Base-by-base conservation (phyloP, 768 basidiomycete genomes). In the Leccinum variicolor region DNA sequence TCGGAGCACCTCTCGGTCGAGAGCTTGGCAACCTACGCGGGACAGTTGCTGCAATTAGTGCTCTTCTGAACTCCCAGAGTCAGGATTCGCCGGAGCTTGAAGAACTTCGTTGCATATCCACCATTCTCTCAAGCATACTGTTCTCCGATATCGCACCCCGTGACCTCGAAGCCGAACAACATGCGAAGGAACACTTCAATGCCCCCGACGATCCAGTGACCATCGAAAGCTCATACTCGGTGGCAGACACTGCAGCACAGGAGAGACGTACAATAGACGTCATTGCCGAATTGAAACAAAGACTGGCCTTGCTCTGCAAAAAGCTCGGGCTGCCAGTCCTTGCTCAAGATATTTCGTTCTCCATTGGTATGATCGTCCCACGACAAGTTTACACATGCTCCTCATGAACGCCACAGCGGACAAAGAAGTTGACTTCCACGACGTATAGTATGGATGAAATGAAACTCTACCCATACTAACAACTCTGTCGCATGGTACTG, bases 1-100 rank as follows among this genome's bases (percentile, higher is more conserved):
- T 84, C 10, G 92, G 94, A 1, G 85, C 80, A 3, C 89, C 90
- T 0, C 72, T 89, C 15, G 93, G 94, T 1, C 83, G 86, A 25
- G 81, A 90, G 59, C 70, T 98, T 2, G 96, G 96, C 3, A 68
- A 79, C 39, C 76, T 96, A 17, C 84, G 94, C 23, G 97, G 95
- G 0, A 72, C 79, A 25, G 78, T 85, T 0, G 81, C 86, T 8
- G 87, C 85, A 0, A 68, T 93, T 7, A 72, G 89, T 19, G 67
- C 84, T 3, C 79, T 87, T 58, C 73, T 93, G 50, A 64, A 75
- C 26, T 74, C 79, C 29, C 61, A 61, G 26, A 36, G 31, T 17
- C 51, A 53, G 15, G 52, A 14, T 10, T 62, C 53, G 7, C 21
- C 52, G 8, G 62, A 62, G 9, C 56, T 80, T 0, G 70, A 69